Conservation (phyloP, 1,284 basidiomycete species). For the Ustilago vetiveriae region DNA sequence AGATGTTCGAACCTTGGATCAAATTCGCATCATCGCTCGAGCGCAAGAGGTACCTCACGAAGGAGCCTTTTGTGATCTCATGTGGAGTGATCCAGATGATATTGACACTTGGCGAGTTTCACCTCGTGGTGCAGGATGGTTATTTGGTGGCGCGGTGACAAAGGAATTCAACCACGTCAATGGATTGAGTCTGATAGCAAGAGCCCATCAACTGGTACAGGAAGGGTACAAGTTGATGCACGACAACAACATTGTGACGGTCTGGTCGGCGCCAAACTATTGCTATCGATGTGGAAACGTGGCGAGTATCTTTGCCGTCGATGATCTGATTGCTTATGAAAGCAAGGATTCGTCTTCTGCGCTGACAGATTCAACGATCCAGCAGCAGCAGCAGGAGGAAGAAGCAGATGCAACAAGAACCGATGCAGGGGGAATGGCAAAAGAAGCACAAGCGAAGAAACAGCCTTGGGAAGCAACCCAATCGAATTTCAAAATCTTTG, state of each 20-base stretch:
- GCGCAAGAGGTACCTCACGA: conserved; percentile 96
- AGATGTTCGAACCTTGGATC: conserved; percentile 97
- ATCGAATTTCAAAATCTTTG: conserved; percentile 68
- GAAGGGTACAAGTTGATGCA: conserved; percentile 96
- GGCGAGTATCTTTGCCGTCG: conserved; percentile 94
- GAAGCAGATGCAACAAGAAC: conserved; percentile 17
- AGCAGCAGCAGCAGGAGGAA: conserved; percentile 72
- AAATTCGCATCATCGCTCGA: conserved; percentile 98
- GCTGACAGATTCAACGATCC: conserved; percentile 88
- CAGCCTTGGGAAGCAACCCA: conserved; percentile 39
- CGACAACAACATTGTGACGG: conserved; percentile 93
- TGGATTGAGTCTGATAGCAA: conserved; percentile 93
- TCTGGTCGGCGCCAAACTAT: conserved; percentile 99
- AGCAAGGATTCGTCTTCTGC: conserved; percentile 66
- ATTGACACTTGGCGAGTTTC: conserved; percentile 99
- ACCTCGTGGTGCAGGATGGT: conserved; percentile 96
- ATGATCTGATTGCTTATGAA: conserved; percentile 44
- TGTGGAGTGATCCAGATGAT: conserved; percentile 99
- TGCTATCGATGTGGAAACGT: conserved; percentile 98
- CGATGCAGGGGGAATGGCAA: conserved; percentile 1
- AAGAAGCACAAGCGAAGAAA: not conserved
- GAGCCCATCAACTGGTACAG: conserved; percentile 99
- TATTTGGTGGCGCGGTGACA: conserved; percentile 96
- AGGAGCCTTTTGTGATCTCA: conserved; percentile 94
- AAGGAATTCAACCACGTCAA: conserved; percentile 92